Evolutionary conservation across 2,329 filamentous ascomycete species (phyloP).

Genomic region (Botrytis porri): DNA sequence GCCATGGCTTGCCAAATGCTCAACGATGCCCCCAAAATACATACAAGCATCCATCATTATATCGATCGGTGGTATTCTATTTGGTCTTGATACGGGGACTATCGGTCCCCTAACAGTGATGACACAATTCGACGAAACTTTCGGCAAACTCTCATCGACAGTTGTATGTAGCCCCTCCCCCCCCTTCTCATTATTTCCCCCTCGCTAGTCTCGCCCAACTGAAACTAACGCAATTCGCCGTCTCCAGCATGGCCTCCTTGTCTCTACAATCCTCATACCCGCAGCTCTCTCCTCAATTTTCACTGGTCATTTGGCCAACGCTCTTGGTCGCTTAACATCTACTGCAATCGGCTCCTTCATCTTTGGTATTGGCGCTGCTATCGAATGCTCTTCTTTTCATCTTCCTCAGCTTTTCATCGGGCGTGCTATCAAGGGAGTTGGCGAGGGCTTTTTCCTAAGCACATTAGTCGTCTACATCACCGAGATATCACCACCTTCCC

Average conservation of each 20-base stretch:
- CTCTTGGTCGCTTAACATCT: constrained; percentile 48
- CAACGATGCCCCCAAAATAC: constrained; percentile 31
- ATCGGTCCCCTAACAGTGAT: constrained; percentile 53
- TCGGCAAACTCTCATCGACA: constrained; percentile 50
- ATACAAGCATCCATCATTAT: constrained; percentile 32
- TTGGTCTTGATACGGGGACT: constrained; percentile 47
- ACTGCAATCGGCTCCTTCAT: constrained; percentile 50
- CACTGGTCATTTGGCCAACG: constrained; percentile 52
- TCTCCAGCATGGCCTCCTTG: constrained; percentile 49
- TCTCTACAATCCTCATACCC: constrained; percentile 58
- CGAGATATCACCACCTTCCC: constrained; percentile 54
- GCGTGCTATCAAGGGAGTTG: constrained; percentile 54
- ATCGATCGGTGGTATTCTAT: constrained; percentile 33
- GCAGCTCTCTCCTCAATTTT: constrained; percentile 57
- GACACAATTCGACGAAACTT: constrained; percentile 43
- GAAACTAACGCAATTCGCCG: not conserved
- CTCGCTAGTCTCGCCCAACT: not conserved
- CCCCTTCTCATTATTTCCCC: not conserved
- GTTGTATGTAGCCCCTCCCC: constrained; percentile 32
- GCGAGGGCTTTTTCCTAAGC: constrained; percentile 57
- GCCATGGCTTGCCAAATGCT: constrained; percentile 5
- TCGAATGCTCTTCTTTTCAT: constrained; percentile 49
- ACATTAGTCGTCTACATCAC: constrained; percentile 57
- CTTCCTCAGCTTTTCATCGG: constrained; percentile 55
- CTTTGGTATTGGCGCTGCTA: constrained; percentile 51